Evolutionary conservation across 23 red algal species (phyloP), one percentile per base, ranked within the genome.

Genomic region (Chondrus crispus): DNA sequence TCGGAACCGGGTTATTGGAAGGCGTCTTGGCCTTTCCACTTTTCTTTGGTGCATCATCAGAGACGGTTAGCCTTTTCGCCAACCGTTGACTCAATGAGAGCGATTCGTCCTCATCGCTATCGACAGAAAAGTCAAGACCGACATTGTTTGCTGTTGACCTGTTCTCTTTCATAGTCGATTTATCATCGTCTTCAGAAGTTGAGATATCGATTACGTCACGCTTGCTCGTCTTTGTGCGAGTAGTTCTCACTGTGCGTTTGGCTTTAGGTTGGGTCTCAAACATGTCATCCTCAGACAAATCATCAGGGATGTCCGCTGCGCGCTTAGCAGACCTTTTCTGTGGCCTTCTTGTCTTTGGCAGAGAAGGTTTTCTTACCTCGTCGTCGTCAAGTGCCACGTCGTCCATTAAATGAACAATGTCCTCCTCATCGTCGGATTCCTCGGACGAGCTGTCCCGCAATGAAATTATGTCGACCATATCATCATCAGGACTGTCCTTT

Each of bases 1-100:
- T 66, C 5, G 60, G 26, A 9, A 66, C 60, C 35, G 60, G 35
- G 26, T 66, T 66, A 22, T 66, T 66, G 26, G 26, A 6, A 22
- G 18, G 35, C 8, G 60, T 66, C 35, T 8, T 66, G 8, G 9
- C 8, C 8, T 66, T 0, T 6, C 8, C 60, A 66, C 60, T n/a
- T 13, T 22, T 6, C 8, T 19, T 32, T 13, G 26, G 26, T 32
- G 26, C 60, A n/a, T 32, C 18, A 9, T 66, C 60, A 9, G 35
- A 32, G 30, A 55, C 84, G 43, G 62, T 70, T 70, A 46, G 46
- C 74, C 84, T 87, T 30, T 19, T 68, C 3, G 84, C 84, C n/a
- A 87, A 68, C 7, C 84, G 84, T 74, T 87, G 63, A 39, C 58
- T 46, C 4, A 87, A 49, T 4, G 84, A 39, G 39, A 87, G 46